Evolutionary conservation across 192 early-diverging fungal species (phyloP).

Genomic region (Linnemannia zychae): DNA sequence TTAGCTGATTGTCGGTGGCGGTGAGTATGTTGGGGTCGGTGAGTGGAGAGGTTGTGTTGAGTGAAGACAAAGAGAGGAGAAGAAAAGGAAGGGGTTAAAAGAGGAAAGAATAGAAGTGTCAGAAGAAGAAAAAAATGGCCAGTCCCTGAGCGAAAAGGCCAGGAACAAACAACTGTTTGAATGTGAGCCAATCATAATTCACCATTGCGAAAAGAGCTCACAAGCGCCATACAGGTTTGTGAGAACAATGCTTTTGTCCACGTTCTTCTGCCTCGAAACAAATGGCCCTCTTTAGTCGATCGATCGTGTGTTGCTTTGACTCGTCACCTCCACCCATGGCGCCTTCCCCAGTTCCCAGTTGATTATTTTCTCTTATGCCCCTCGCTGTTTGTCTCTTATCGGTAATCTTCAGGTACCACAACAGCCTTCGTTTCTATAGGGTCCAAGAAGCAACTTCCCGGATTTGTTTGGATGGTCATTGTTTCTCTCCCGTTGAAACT

Average conservation of each 20-base stretch:
- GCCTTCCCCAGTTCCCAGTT: background rate
- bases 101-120: background rate
- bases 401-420: background rate
- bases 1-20: background rate
- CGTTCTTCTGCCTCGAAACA: background rate
- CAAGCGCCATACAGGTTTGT: no score
- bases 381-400: background rate
- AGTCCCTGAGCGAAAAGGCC: no score
- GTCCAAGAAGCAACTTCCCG: background rate
- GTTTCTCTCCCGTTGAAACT: background rate
- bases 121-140: background rate
- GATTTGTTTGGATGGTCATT: background rate
- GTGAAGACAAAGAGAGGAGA: background rate
- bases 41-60: background rate
- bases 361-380: background rate
- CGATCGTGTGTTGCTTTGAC: background rate
- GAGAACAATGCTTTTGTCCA: no score
- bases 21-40: background rate
- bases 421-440: background rate
- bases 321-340: background rate
- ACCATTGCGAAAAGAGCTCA: no score
- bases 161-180: background rate
- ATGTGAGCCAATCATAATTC: no score
- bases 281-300: background rate
- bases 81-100: background rate